Evolutionary conservation across 768 basidiomycete species (phyloP).

Genomic region (Suillus placidus): DNA sequence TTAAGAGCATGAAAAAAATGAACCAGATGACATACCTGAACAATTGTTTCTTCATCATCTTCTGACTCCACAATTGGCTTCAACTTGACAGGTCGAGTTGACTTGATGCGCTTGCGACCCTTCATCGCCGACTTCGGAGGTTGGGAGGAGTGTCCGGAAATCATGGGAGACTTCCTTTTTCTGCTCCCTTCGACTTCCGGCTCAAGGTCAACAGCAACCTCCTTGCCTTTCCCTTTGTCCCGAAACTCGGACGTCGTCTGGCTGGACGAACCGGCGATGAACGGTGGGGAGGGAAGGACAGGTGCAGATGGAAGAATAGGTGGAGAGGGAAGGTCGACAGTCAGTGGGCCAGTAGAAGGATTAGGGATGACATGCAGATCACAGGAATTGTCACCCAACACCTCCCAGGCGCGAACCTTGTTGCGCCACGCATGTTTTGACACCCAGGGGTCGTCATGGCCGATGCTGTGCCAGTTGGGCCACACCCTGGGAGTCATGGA

Average conservation of each 20-base stretch:
- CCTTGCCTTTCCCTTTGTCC: too few species aligned
- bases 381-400: not conserved
- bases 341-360: too few species aligned
- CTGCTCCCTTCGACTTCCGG: too few species aligned
- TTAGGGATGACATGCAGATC: too few species aligned
- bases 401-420: not conserved
- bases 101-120: not conserved
- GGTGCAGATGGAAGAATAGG: too few species aligned
- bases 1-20: not conserved
- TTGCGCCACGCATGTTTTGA: not conserved
- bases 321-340: not conserved
- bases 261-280: too few species aligned
- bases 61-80: not conserved
- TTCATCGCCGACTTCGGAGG: not conserved
- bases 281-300: too few species aligned
- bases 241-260: too few species aligned
- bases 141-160: not conserved
- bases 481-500: not conserved
- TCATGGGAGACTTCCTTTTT: not conserved
- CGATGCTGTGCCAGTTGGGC: not conserved
- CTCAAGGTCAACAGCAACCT: too few species aligned
- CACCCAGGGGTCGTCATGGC: not conserved
- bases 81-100: not conserved
- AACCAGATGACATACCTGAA: not conserved
- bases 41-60: not conserved